Evolutionary conservation across 768 basidiomycete genomes (phyloP).

Genomic region (Suillus bovinus): DNA sequence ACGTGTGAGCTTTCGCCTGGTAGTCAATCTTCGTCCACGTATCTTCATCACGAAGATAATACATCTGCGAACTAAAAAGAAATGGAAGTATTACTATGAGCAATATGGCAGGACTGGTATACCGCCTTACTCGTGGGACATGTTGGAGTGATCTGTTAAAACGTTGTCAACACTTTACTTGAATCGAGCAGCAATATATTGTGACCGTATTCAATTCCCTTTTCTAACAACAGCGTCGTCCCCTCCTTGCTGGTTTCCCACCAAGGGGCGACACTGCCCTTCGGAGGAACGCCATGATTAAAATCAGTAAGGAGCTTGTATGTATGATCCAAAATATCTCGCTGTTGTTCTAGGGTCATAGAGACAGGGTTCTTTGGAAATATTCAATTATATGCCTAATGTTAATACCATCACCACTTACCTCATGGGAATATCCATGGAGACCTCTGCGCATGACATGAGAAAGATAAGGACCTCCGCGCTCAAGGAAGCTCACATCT

Average conservation of each 20-base stretch:
- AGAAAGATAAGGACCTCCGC: background rate
- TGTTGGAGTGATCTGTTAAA: constrained; percentile 55
- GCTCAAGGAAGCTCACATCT: constrained; percentile 45
- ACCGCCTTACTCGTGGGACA: constrained; percentile 47
- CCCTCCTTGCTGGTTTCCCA: constrained; percentile 78
- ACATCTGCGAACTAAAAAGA: constrained; percentile 55
- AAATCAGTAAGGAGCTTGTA: constrained; percentile 65
- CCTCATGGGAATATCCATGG: constrained; percentile 75
- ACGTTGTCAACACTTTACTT: constrained; percentile 12
- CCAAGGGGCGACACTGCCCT: constrained; percentile 74
- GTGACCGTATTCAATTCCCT: constrained; percentile 73
- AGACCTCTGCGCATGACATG: constrained; percentile 45
- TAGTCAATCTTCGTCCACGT: constrained; percentile 76
- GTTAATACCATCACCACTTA: constrained; percentile 13
- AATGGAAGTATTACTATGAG: background rate
- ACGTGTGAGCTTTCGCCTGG: constrained; percentile 51
- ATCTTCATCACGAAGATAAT: constrained; percentile 68
- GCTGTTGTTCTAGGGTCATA: constrained; percentile 66
- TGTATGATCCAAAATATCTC: constrained; percentile 68
- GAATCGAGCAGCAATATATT: constrained; percentile 10
- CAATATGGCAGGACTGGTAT: background rate
- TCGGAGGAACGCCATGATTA: constrained; percentile 57
- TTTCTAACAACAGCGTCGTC: constrained; percentile 60
- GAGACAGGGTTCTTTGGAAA: constrained; percentile 52
- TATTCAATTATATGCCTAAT: background rate